Evolutionary conservation across 257 asterid species (phyloP), one percentile per base, ranked within the genome.

Genomic region (Solanum okadae): DNA sequence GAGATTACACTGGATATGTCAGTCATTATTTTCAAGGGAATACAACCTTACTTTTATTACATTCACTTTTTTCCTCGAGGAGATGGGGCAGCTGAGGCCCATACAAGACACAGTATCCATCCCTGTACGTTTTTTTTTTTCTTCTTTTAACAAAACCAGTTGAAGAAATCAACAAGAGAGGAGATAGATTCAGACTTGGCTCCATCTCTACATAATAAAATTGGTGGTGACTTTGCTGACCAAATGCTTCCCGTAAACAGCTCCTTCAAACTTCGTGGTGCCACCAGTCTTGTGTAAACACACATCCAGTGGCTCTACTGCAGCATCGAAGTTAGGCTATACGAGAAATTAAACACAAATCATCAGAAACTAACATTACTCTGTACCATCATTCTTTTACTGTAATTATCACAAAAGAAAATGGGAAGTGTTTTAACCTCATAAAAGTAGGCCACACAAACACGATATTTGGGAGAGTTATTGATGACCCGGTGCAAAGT

Each of bases 221-320:
- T 97, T 97, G 90, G 91, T 94, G 68, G 61, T 82, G 68, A 96
- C 98, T 94, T 96, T 96, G 89, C 95, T 81, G 25, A 93, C 98
- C 94, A 95, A 93, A 89, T 97, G 99, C 92, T 95, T 92, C 56
- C 99, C 98, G 20, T 97, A 97, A 73, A 94, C 98, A 88, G 98
- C 98, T 72, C 92, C 93, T 49, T 92, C 91, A 77, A 94, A 92
- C 88, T 93, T 96, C 91, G 42, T 93, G 61, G 83, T 49, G 27
- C 97, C 98, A 35, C 98, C 99, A 33, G 89, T 95, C 91, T 86
- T 92, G 89, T 92, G 71, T 89, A 94, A 89, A 42, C 98, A 97
- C 61, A 59, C 49, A 27, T 94, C 95, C 67, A 95, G 85, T 9
- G 99, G 98, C 90, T 93, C 98, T 20, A 97, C 86, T 16, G 92